Evolutionary conservation across 2,329 filamentous ascomycete species (phyloP), one percentile per base, ranked within the genome.

Genomic region (Acephala macrosclerotiorum): DNA sequence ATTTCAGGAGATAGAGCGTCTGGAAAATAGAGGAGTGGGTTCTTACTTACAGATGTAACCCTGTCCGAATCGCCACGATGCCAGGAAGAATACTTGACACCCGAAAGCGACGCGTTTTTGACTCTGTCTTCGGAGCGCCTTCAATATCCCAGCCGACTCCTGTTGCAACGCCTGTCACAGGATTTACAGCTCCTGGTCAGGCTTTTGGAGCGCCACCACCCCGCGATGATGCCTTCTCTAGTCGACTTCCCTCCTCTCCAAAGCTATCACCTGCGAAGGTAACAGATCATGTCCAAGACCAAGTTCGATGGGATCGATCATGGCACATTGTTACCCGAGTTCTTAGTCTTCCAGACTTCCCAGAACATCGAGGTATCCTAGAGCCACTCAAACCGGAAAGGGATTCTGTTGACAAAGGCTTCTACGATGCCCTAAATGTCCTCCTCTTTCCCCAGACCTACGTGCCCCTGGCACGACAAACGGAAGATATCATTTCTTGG

Each of bases 271-370:
- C 61, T 33, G 56, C 45, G n/a, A 59, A 61, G 40, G 60, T 58
- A 29, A 68, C 68, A 49, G 65, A 63, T 38, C 69, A 72, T 59
- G 67, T 73, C 9, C 58, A 67, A 57, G 71, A 77, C 70, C 87
- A 89, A 76, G 80, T 83, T 61, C 81, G 81, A 68, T 89, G 84
- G 81, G 86, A 89, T 73, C 80, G 84, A 67, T 86, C 87, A 65
- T 90, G 88, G 88, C 85, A 88, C 73, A 78, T 81, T 33, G 87
- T 89, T 66, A 89, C 87, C 18, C 81, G 84, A 35, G 80, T 80
- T 38, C 84, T 90, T 55, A 81, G 82, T 56, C 79, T 90, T 25
- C 85, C 87, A 9, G 79, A 85, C 1, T 81, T 79, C 8, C 83
- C 87, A 72, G 84, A 86, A 72, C 84, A 83, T 26, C 70, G 60